Evolutionary conservation across 2,329 filamentous ascomycete species (phyloP), one percentile per base, ranked within the genome.

Genomic region (Fusarium tricinctum): DNA sequence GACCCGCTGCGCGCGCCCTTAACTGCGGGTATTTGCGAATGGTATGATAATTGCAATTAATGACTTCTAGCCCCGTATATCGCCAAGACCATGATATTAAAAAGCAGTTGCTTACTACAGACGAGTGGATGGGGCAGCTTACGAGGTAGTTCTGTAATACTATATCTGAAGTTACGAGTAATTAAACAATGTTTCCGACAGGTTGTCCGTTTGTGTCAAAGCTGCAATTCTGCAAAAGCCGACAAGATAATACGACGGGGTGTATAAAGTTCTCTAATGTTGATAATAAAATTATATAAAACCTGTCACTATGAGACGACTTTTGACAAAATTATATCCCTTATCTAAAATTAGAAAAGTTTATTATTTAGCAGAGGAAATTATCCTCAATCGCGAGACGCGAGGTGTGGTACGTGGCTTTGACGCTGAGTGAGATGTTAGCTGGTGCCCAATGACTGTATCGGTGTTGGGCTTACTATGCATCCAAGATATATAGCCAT

Each of bases 401-500:
- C 13, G 19, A 45, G 50, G 12, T 10, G 6, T 17, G 17, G 5
- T 15, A 15, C 15, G 13, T 39, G 15, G 19, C 23, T 23, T 35
- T 20, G 8, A 12, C 4, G 23, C 32, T 39, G 33, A 51, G 35
- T 42, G 26, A 56, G 33, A 51, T 42, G 2, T 42, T 19, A 23
- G 32, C 10, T 33, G 2, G 5, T 49, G 10, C 14, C 33, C 3
- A 6, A 6, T 2, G 2, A 5, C 3, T 19, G 8, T 22, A 26
- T 26, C n/a, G 15, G 23, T 23, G 10, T 15, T 17, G 8, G n/a
- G 43, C 43, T 30, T 48, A 39, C 28, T 39, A 14, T 14, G 17
- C 4, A 14, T 14, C 26, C 6, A 4, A 26, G n/a, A 20, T 26
- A 19, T 7, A 33, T 19, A 1, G 4, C 8, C 0, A 1, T 6